A percentile compares a stretch with the other conserved stretches of the same genome.
These are phyloP conservation scores for Apophysomyces sp. DNA, from an alignment of 371 early-diverging fungal species.

Conservation along the genomic window DNA sequence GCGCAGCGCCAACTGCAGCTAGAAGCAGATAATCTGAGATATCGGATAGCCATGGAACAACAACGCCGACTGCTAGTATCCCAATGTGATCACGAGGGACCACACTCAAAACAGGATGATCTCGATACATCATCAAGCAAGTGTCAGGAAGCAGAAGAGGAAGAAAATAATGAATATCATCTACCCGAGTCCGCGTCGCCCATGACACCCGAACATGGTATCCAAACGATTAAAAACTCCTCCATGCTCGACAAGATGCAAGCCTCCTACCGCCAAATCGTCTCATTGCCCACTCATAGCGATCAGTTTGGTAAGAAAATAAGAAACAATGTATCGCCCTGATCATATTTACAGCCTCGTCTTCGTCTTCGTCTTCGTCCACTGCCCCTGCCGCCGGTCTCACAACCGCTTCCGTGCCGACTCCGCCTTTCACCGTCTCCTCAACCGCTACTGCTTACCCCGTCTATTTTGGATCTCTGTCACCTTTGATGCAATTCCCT, in stretches of 20 bases:
- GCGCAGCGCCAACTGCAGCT: slow-evolving; percentile 39
- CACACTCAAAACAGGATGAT: slow-evolving; percentile 8
- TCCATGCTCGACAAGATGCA: slow-evolving; percentile 38
- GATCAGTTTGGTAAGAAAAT: neutral
- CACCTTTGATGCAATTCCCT: slow-evolving; percentile 28
- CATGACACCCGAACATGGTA: slow-evolving; percentile 34
- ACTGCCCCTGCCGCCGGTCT: slow-evolving; percentile 11
- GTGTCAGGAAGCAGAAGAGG: slow-evolving; percentile 1
- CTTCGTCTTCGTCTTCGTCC: slow-evolving; percentile 10
- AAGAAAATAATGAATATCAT: neutral
- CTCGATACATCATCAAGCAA: neutral
- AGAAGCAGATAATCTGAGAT: slow-evolving; percentile 42
- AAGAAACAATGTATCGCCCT: neutral
- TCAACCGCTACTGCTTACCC: slow-evolving; percentile 33
- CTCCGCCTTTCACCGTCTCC: slow-evolving; percentile 31
- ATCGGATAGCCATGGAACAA: slow-evolving; percentile 42
- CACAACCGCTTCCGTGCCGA: slow-evolving; percentile 7
- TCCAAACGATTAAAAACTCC: slow-evolving; percentile 30
- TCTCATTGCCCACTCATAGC: slow-evolving; percentile 13
- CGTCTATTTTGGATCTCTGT: slow-evolving; percentile 24
- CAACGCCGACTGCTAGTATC: slow-evolving; percentile 35
- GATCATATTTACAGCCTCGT: neutral
- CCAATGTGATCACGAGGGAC: slow-evolving; percentile 18
- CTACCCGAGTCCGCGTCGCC: too few relatives aligned
- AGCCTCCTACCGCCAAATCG: slow-evolving; percentile 22